A percentile compares a stretch with the other conserved stretches of the same genome.
Evolutionary conservation across 2,329 filamentous ascomycete species (phyloP).

Genomic region (Cladophialophora exuberans): DNA sequence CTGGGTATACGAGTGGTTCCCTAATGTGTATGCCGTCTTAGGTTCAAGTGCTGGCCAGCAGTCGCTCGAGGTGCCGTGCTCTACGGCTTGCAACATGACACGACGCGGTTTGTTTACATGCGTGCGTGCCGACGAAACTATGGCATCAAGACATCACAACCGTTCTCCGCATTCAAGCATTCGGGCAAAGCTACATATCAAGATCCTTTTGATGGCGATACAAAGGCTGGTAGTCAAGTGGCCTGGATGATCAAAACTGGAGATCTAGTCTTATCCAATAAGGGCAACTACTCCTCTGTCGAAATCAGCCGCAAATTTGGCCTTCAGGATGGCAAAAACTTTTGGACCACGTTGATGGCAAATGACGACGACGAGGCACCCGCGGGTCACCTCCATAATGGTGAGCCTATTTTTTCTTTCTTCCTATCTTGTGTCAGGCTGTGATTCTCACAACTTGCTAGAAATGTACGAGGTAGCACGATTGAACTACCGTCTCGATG

Average conservation of each 20-base stretch:
- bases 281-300: background rate
- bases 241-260: background rate
- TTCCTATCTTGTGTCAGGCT: background rate
- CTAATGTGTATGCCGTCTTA: background rate
- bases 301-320: background rate
- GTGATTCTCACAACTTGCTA: background rate
- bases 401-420: background rate
- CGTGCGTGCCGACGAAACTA: background rate
- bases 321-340: background rate
- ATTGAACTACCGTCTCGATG: background rate
- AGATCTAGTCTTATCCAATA: background rate
- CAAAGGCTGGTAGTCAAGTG: background rate
- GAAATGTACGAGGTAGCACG: background rate
- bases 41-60: background rate
- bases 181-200: background rate
- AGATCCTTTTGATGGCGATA: conserved; percentile 5
- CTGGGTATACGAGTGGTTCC: too few relatives aligned
- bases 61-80: conserved; percentile 1
- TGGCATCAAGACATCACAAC: background rate
- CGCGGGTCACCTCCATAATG: background rate
- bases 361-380: background rate
- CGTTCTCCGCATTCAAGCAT: background rate
- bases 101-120: background rate
- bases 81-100: background rate
- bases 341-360: background rate